Percentiles rank a stretch among this genome's conserved stretches.
These are phyloP conservation scores for Pseudognaphalium luteoalbum DNA, from an alignment of 129 eudicot species.

Conservation along the genomic window DNA sequence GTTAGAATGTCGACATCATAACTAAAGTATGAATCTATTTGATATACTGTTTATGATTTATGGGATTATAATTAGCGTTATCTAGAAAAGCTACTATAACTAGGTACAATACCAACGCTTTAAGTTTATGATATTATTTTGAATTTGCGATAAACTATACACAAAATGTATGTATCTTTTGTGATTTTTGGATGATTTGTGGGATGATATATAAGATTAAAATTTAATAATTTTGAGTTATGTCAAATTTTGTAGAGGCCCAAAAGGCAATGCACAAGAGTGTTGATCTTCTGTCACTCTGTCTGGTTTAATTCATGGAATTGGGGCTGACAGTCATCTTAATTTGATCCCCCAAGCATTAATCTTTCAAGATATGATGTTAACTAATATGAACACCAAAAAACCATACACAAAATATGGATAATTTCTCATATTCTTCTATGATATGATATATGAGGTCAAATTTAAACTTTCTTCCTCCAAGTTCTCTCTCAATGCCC, in stretches of 20 bases:
- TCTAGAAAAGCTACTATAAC: background rate
- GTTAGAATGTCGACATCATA: no score
- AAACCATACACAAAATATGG: background rate
- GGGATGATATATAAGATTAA: background rate
- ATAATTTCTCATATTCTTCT: background rate
- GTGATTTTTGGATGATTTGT: background rate
- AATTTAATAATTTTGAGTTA: background rate
- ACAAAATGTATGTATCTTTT: background rate
- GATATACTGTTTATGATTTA: background rate
- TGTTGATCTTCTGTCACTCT: background rate
- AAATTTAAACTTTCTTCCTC: background rate
- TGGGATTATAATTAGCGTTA: background rate
- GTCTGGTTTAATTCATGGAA: background rate
- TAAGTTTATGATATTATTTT: background rate
- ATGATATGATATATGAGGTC: background rate
- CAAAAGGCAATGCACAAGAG: background rate
- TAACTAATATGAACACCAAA: background rate
- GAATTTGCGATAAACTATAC: background rate
- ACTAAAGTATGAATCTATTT: background rate
- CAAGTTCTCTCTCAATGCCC: background rate
- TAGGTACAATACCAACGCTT: no score
- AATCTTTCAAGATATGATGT: background rate
- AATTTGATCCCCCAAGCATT: background rate
- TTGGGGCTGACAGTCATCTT: background rate
- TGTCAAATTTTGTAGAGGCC: background rate